Conservation (phyloP, 75 land plant species). For the Selaginella tamariscina region DNA sequence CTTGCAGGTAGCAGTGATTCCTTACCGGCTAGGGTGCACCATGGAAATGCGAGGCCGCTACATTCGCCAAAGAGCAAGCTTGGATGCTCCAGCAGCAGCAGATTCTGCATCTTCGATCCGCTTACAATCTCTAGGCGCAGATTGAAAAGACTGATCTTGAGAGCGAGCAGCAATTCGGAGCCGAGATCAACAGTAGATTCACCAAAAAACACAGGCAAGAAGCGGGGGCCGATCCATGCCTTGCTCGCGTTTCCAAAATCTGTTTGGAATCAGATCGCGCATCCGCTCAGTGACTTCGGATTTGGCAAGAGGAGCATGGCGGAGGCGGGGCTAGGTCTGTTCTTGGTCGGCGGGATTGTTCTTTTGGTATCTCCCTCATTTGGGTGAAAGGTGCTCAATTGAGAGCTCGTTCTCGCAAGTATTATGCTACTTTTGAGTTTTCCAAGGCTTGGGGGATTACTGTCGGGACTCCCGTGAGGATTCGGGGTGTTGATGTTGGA, state of each 20-base stretch:
- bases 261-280: slow-evolving; percentile 53
- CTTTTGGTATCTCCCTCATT: slow-evolving; percentile 51
- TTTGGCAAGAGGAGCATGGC: slow-evolving; percentile 75
- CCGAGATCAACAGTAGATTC: not conserved
- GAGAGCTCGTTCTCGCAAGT: slow-evolving; percentile 56
- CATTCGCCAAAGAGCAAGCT: too few species aligned
- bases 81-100: too few species aligned
- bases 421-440: slow-evolving; percentile 72
- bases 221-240: slow-evolving; percentile 22
- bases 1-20: too few species aligned
- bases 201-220: not conserved
- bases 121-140: not conserved
- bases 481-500: slow-evolving; percentile 87
- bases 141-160: not conserved
- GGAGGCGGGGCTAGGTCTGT: slow-evolving; percentile 93
- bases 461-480: slow-evolving; percentile 83
- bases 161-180: slow-evolving; percentile 4
- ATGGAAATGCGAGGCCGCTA: too few species aligned
- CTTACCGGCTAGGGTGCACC: too few species aligned
- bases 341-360: slow-evolving; percentile 66
- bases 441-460: slow-evolving; percentile 81
- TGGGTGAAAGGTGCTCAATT: slow-evolving; percentile 81
- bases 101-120: too few species aligned
- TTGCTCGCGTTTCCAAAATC: slow-evolving; percentile 43
- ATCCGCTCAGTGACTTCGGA: slow-evolving; percentile 74